A percentile compares a stretch with the other conserved stretches of the same genome.
These are phyloP conservation scores for Pseudonitzschia pungens DNA, from an alignment of 108 stramenopile species.

Conservation along the genomic window DNA sequence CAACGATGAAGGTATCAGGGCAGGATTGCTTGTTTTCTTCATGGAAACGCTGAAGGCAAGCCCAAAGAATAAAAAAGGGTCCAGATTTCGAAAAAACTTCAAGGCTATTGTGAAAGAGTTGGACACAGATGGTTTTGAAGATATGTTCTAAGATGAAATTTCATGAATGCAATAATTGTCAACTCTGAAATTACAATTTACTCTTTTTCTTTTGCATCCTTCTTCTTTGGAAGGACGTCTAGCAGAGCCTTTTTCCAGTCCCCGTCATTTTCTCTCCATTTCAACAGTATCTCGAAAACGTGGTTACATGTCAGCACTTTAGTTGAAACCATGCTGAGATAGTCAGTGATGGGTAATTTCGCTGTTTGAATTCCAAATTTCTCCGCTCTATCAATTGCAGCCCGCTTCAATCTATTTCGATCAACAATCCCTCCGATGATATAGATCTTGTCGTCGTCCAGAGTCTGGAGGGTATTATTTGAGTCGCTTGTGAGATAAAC, in stretches of 20 bases:
- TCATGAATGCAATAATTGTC: not conserved
- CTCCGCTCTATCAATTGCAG: conserved; percentile 62
- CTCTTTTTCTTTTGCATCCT: conserved; percentile 47
- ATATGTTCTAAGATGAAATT: conserved; percentile 18
- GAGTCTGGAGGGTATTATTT: conserved; percentile 45
- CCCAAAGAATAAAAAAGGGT: conserved; percentile 80
- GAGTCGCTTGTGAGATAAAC: conserved; percentile 87
- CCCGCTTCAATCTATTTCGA: conserved; percentile 73
- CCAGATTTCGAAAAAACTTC: conserved; percentile 70
- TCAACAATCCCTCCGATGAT: conserved; percentile 90
- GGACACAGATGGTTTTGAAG: conserved; percentile 45
- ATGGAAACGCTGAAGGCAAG: conserved; percentile 77
- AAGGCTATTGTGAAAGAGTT: conserved; percentile 74
- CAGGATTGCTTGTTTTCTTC: conserved; percentile 77
- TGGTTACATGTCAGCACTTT: conserved; percentile 80
- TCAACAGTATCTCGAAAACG: conserved; percentile 81
- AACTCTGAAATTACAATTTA: not conserved
- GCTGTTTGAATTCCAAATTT: conserved; percentile 67
- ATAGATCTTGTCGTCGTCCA: conserved; percentile 70
- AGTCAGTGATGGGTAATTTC: conserved; percentile 60
- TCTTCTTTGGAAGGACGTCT: conserved; percentile 67
- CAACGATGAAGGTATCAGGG: conserved; percentile 47
- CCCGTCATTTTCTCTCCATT: conserved; percentile 55
- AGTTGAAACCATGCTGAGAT: conserved; percentile 57
- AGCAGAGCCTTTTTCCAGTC: conserved; percentile 75